Evolutionary conservation across 2,329 filamentous ascomycete genomes (phyloP).

Genomic region (Emmonsiellopsis sp.): DNA sequence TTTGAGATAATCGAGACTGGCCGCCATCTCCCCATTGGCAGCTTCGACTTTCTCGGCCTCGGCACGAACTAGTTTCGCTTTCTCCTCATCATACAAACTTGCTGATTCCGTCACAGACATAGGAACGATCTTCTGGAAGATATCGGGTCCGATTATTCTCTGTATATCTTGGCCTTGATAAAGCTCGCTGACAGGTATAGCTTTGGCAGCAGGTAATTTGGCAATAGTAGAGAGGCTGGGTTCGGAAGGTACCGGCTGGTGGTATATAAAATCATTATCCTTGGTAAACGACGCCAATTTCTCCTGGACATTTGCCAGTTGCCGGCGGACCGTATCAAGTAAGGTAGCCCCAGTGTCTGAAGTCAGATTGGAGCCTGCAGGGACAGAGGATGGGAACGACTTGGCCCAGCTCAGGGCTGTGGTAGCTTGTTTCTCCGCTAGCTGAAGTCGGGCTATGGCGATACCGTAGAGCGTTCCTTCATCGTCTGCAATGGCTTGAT

Average conservation of each 20-base stretch:
- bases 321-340: slow-evolving; percentile 74
- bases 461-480: slow-evolving; percentile 80
- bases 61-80: slow-evolving; percentile 86
- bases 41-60: slow-evolving; percentile 89
- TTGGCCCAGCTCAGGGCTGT: slow-evolving; percentile 69
- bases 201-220: slow-evolving; percentile 90
- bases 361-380: slow-evolving; percentile 71
- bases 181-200: slow-evolving; percentile 90
- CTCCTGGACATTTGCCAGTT: slow-evolving; percentile 69
- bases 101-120: slow-evolving; percentile 94
- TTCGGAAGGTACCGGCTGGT: slow-evolving; percentile 81
- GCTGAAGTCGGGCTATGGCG: slow-evolving; percentile 71
- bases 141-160: slow-evolving; percentile 89
- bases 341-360: slow-evolving; percentile 67
- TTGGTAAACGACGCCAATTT: slow-evolving; percentile 68
- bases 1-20: slow-evolving; percentile 86
- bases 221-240: slow-evolving; percentile 71
- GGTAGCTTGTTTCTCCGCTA: slow-evolving; percentile 67
- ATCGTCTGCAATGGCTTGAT: slow-evolving; percentile 82
- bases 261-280: slow-evolving; percentile 98
- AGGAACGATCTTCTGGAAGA: slow-evolving; percentile 94
- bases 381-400: slow-evolving; percentile 69
- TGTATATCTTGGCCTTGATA: slow-evolving; percentile 97
- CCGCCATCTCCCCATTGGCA: slow-evolving; percentile 91
- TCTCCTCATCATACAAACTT: slow-evolving; percentile 96